Conservation (phyloP, 1,139 yeast species). For the Taphrina pruni region DNA sequence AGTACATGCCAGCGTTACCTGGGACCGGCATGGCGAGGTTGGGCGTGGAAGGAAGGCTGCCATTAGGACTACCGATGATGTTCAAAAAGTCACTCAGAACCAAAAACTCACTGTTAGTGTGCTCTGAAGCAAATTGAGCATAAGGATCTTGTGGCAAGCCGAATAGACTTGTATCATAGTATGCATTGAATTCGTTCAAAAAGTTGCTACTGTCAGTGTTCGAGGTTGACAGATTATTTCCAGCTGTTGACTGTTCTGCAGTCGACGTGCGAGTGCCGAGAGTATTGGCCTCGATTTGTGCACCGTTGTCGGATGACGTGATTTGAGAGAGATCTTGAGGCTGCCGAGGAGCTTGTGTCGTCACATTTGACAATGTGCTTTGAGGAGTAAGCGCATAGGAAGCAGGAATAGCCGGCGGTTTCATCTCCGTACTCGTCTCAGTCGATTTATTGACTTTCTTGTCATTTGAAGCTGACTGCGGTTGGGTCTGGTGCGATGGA, state of each 20-base stretch:
- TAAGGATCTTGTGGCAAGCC: constrained; percentile 32
- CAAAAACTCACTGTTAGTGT: constrained; percentile 64
- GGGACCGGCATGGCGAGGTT: constrained; percentile 12
- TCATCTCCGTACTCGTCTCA: constrained; percentile 10
- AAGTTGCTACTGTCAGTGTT: constrained; percentile 17
- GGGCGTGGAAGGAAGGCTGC: constrained; percentile 39
- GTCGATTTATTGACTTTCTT: neutral
- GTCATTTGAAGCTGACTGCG: neutral
- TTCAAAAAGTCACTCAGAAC: constrained; percentile 87
- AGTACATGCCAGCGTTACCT: constrained; percentile 8
- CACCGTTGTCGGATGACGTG: neutral
- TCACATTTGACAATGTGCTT: neutral
- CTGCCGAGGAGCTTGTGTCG: constrained; percentile 1
- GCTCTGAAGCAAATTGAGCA: constrained; percentile 40
- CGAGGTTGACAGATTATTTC: neutral
- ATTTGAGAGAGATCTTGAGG: neutral
- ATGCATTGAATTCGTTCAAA: constrained; percentile 20
- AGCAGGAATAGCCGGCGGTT: constrained; percentile 27
- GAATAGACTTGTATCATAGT: constrained; percentile 31
- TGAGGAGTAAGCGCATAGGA: neutral
- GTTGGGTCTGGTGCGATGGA: neutral
- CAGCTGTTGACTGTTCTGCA: neutral
- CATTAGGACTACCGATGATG: constrained; percentile 80
- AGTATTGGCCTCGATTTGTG: neutral
- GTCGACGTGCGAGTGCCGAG: neutral